Base-by-base conservation (phyloP, 2,329 filamentous ascomycete genomes). In the Amauroascus niger region DNA sequence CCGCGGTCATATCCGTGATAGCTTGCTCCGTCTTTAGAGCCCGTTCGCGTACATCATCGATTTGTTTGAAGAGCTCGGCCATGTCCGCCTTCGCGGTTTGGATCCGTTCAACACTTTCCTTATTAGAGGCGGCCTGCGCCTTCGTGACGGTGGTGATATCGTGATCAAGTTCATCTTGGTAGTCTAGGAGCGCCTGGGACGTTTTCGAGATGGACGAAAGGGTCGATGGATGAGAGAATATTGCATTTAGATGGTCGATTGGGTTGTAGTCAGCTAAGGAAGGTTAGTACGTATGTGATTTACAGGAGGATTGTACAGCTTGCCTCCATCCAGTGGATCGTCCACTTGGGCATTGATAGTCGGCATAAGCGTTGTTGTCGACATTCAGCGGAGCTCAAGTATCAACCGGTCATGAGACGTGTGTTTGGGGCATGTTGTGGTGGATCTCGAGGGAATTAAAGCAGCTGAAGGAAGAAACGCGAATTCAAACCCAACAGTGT, bases 1-100 rank as follows among this genome's bases (percentile, higher is more conserved):
- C 93, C 55, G 93, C 89, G 57, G 93, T 98, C 93, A 98, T 98
- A 61, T 89, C 89, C 45, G 91, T 96, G 66, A 98, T 98, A 60
- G 90, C 86, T 68, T 89, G 85, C 71, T 98, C 93, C 18, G 93
- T 97, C 75, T 90, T 83, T 62, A 94, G 81, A 35, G 93, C 93
- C 50, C 91, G 83, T 63, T 85, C 84, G 53, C 90, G 87, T 53
- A 98, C 91, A 60, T 84, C 87, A 69, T 97, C 91, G 68, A 98
- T 96, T 73, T 94, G 95, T 64, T 83, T 82, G 76, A 98, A 96
- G 37, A 98, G 82, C 61, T 86, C 84, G 16, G 86, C 86, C 58
- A 98, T 81, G 72, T 97, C 93, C 54, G 82, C 80, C 73, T 96
- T 91, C 43, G 93, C 90, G 49, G 85, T 82, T 72, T 94, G 87